Base-by-base conservation (phyloP, 1,284 basidiomycete genomes). In the Apiotrichum sp. region DNA sequence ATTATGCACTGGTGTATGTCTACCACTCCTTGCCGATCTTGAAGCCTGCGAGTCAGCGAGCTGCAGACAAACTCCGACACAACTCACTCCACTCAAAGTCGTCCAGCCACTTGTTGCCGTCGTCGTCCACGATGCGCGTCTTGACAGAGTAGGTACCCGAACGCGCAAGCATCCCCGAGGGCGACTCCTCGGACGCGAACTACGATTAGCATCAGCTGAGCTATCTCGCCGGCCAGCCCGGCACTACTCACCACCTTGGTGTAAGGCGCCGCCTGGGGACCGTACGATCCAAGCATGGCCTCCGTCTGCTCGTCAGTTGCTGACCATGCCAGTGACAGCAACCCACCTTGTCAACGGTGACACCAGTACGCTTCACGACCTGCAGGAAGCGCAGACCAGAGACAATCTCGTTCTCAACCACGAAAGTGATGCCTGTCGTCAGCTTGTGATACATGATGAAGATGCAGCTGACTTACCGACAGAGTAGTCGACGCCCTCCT, bases 401-500 rank as follows among this genome's bases (percentile, higher is more conserved):
- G 6, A 80, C 77, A 52, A 81, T 79, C 55, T 79, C 77, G 54
- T 73, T 72, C 55, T 80, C 77, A 34, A 79, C 77, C 3, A 34
- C 39, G 10, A 50, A 50, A n/a, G 39, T 41, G 48, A 50, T 50
- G 9, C 48, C 48, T 52, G 50, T 6, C 2, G 42, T 22, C 11
- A 45, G 50, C 35, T 11, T 41, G 8, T 41, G 11, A 11, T 6
- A 36, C 35, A 11, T 6, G 35, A 36, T 11, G 35, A 36, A 6
- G n/a, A n/a, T n/a, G n/a, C n/a, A n/a, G 6, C 7, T 9, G 14
- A 51, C 48, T 29, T 22, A 47, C 78, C 79, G 53, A 82, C 80
- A 41, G 76, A 78, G 68, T 82, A 82, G 55, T 82, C 81, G 57
- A 79, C 77, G 33, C 80, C 80, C 63, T 82, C 80, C 61, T 80